Evolutionary conservation across 2,329 filamentous ascomycete species (phyloP).

Genomic region (Nemania serpens): DNA sequence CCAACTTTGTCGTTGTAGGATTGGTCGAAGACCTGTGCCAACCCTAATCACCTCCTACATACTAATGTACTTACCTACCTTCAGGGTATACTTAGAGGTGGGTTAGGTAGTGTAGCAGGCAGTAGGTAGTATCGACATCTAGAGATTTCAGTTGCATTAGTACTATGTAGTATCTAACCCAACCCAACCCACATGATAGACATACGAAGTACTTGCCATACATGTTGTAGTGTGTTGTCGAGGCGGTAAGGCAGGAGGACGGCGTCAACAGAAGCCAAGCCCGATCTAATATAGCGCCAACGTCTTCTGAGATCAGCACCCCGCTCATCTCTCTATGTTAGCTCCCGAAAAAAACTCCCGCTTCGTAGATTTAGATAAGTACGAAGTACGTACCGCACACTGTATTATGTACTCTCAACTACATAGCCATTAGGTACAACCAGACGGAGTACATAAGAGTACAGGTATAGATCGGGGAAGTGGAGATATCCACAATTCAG

Average conservation of each 20-base stretch:
- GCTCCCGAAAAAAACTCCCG: conserved; percentile 16
- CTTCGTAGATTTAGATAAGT: conserved; percentile 5
- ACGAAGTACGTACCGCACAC: background rate
- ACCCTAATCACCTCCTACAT: background rate
- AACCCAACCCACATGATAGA: background rate
- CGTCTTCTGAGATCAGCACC: conserved; percentile 14
- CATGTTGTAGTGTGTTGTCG: background rate
- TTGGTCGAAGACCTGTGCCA: background rate
- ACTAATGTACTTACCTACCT: background rate
- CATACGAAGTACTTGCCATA: background rate
- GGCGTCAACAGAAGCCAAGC: conserved; percentile 6
- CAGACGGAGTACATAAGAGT: background rate
- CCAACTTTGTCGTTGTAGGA: background rate
- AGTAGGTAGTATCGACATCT: too few relatives aligned
- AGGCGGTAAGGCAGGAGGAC: conserved; percentile 18
- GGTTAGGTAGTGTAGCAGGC: too few relatives aligned
- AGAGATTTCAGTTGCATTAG: too few relatives aligned
- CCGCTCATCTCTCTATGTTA: conserved; percentile 17
- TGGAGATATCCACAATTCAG: conserved; percentile 1
- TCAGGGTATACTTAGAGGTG: too few relatives aligned
- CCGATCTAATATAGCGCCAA: conserved; percentile 19
- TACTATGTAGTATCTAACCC: background rate
- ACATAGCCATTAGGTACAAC: too few relatives aligned
- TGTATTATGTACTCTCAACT: too few relatives aligned
- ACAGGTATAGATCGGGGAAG: background rate